phyloP scores from a whole-genome alignment of 163 green algal genomes.

The Prototheca wickerhamii region DNA sequence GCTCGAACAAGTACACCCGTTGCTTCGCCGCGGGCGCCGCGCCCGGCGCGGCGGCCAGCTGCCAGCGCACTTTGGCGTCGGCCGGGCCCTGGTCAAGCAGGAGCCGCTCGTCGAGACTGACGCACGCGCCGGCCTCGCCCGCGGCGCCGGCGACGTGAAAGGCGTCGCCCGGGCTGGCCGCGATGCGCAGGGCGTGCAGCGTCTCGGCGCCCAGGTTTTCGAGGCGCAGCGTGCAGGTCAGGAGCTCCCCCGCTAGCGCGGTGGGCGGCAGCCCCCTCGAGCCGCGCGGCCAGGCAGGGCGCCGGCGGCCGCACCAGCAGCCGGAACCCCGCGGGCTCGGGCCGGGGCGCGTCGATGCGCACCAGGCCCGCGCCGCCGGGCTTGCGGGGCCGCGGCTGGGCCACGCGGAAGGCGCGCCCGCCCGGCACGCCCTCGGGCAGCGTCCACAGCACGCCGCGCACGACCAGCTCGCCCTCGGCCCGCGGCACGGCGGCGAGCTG shows the following conservation, averaged over 20 bases:
- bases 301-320: slow-evolving; percentile 57
- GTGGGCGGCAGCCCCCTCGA: slow-evolving; percentile 36
- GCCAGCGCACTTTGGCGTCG: background rate
- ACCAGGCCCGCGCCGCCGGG: background rate
- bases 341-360: slow-evolving; percentile 1
- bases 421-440: slow-evolving; percentile 47
- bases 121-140: no score
- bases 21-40: no score
- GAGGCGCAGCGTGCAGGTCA: slow-evolving; percentile 35
- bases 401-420: slow-evolving; percentile 27
- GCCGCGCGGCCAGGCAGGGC: slow-evolving; percentile 49
- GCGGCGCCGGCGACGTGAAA: background rate
- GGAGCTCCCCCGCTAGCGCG: slow-evolving; percentile 56
- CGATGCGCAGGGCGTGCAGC: slow-evolving; percentile 25
- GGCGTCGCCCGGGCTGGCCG: background rate
- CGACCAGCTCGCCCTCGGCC: slow-evolving; percentile 39
- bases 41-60: background rate
- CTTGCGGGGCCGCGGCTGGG: slow-evolving; percentile 1
- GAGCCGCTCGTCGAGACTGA: background rate
- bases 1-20: no score
- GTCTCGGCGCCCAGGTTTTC: slow-evolving; percentile 35
- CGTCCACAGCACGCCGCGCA: slow-evolving; percentile 46
- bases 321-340: slow-evolving; percentile 11
- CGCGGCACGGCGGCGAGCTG: slow-evolving; percentile 53
- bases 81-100: background rate